phyloP scores from a whole-genome alignment of 208 protist species.

The Leishmania arabica region DNA sequence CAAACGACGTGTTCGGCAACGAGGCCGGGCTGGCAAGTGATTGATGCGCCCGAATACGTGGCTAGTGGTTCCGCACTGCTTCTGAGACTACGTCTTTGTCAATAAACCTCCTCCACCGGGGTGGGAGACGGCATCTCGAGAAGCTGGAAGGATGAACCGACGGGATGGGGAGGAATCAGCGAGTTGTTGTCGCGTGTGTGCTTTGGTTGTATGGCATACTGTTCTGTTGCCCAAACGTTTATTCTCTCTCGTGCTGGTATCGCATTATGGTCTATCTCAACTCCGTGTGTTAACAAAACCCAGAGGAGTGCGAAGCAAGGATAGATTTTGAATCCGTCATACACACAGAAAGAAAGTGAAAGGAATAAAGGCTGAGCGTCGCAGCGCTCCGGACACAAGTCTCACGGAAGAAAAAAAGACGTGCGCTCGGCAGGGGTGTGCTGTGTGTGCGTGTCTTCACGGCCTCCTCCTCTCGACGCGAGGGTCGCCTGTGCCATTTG shows the following conservation, averaged over 20 bases:
- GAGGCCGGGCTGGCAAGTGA: constrained; percentile 30
- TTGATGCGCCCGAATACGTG: constrained; percentile 1
- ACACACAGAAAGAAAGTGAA: background rate
- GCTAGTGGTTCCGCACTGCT: background rate
- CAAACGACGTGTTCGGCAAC: constrained; percentile 59
- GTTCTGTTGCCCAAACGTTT: background rate
- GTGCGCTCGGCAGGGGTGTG: background rate
- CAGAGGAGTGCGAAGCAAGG: background rate
- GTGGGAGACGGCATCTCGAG: background rate
- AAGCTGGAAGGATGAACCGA: background rate
- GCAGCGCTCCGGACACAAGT: background rate
- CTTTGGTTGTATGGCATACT: background rate
- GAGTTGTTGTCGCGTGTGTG: background rate
- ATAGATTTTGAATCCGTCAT: background rate
- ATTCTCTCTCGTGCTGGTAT: background rate
- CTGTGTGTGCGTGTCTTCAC: background rate
- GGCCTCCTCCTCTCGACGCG: background rate
- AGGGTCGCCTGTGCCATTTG: background rate
- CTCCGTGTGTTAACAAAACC: background rate
- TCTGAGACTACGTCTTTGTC: background rate
- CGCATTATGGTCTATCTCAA: background rate
- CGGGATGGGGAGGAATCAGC: background rate
- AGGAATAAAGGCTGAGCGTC: background rate
- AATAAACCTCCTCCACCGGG: background rate
- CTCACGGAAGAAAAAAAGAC: background rate